Evolutionary conservation across 2,329 filamentous ascomycete genomes (phyloP), one percentile per base, ranked within the genome.

Genomic region (Exophiala sp.): DNA sequence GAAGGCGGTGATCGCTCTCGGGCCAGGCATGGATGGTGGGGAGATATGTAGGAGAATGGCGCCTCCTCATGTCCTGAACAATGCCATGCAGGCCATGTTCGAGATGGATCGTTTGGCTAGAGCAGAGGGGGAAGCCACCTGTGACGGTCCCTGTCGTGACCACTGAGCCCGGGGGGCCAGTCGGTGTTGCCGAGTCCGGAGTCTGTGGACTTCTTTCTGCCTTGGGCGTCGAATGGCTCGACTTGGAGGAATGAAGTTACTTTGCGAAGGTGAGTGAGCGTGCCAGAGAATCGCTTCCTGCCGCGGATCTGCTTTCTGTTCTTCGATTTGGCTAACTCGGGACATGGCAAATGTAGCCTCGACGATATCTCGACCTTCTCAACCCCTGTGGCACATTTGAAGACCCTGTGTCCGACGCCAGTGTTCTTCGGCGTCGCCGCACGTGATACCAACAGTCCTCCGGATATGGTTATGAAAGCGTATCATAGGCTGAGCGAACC

Each of bases 201-300:
- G 37, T 64, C 60, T 34, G 65, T 60, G 39, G 46, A 52, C 4
- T 70, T 65, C 55, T 69, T 68, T 48, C 48, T 52, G 7, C 53
- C 45, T 7, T 68, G 63, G 64, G 56, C 43, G 24, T 58, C 61
- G 43, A 65, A 66, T 46, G 64, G 63, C 50, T 53, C 32, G 13
- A 50, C 42, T 6, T 71, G 68, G 69, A 65, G 66, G 56, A 70
- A 71, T 38, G 64, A 68, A 41, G 58, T 68, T 8, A 71, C 68
- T 0, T 29, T 70, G 6, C 61, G 61, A 44, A 65, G 57, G 56
- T 57, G 41, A 51, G 43, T 46, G 40, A 11, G n/a, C 5, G 6
- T 18, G 32, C 32, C 16, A 35, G 16, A n/a, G 6, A n/a, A n/a
- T n/a, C n/a, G 32, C 16, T 35, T n/a, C 6, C 6, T n/a, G 32